Evolutionary conservation across 495 filamentous ascomycete genomes (phyloP).

Genomic region (Penicillium pancosmium): DNA sequence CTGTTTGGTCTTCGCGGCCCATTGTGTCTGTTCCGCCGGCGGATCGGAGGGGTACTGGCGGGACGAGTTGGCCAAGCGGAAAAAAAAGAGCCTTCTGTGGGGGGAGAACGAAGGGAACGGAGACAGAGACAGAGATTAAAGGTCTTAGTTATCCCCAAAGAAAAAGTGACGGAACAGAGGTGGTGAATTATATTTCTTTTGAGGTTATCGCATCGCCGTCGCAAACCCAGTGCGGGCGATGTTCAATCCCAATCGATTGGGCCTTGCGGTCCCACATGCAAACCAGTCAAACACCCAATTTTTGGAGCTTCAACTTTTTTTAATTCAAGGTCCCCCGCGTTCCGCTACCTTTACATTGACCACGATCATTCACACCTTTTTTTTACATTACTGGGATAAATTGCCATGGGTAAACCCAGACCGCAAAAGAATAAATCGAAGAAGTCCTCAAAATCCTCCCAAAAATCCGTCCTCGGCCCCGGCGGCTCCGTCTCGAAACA

Average conservation of each 20-base stretch:
- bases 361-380: slow-evolving; percentile 6
- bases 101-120: background rate
- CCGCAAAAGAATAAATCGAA: slow-evolving; percentile 50
- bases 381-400: slow-evolving; percentile 9
- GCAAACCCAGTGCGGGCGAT: slow-evolving; percentile 15
- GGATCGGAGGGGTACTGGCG: slow-evolving; percentile 38
- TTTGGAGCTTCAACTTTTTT: slow-evolving; percentile 38
- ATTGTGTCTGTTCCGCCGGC: slow-evolving; percentile 57
- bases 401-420: slow-evolving; percentile 51
- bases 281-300: slow-evolving; percentile 51
- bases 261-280: slow-evolving; percentile 48
- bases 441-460: slow-evolving; percentile 46
- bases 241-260: slow-evolving; percentile 15
- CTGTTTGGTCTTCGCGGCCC: slow-evolving; percentile 91
- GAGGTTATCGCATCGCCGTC: slow-evolving; percentile 18
- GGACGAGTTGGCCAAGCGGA: slow-evolving; percentile 6
- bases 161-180: background rate
- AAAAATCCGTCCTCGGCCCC: slow-evolving; percentile 51
- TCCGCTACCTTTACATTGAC: background rate
- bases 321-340: slow-evolving; percentile 18
- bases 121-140: background rate
- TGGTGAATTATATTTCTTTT: background rate
- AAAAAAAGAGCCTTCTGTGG: background rate
- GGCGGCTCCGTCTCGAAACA: slow-evolving; percentile 47
- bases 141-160: background rate